phyloP scores from a whole-genome alignment of 768 basidiomycete genomes.

The Lyophyllum shimeji region DNA sequence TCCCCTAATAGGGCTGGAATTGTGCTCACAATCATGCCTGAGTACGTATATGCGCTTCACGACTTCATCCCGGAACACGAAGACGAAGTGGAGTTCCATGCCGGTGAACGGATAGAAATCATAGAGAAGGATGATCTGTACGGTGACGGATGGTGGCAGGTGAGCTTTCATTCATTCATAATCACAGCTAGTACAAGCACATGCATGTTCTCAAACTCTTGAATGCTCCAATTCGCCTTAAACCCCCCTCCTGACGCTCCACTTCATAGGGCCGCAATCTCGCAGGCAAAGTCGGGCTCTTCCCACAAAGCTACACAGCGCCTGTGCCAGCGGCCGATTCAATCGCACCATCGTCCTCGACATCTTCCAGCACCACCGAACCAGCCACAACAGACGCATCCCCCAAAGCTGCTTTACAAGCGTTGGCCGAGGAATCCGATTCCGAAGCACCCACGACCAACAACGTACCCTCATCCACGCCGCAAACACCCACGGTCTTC shows the following conservation, averaged over 20 bases:
- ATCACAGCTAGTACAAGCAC: background rate
- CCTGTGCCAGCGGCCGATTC: constrained; percentile 39
- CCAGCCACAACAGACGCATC: constrained; percentile 14
- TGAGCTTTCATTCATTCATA: constrained; percentile 23
- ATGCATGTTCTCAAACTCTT: background rate
- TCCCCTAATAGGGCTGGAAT: background rate
- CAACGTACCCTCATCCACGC: constrained; percentile 36
- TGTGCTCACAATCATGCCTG: constrained; percentile 50
- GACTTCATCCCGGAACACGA: constrained; percentile 91
- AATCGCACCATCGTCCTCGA: constrained; percentile 21
- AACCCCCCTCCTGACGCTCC: constrained; percentile 10
- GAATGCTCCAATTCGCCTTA: background rate
- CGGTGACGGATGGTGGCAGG: constrained; percentile 94
- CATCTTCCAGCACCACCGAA: constrained; percentile 20
- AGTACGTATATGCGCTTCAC: constrained; percentile 87
- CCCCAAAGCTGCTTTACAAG: constrained; percentile 32
- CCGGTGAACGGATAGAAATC: constrained; percentile 87
- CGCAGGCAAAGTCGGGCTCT: constrained; percentile 82
- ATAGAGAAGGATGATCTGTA: constrained; percentile 92
- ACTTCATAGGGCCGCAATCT: constrained; percentile 75
- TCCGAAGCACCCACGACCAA: constrained; percentile 26
- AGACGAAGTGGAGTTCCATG: constrained; percentile 85
- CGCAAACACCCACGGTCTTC: constrained; percentile 33
- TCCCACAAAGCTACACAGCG: constrained; percentile 88
- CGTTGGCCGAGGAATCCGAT: constrained; percentile 50